A percentile compares a stretch with the other conserved stretches of the same genome.
Evolutionary conservation across 2,329 filamentous ascomycete genomes (phyloP).

Genomic region (Calonectria pseudoreteaudii): DNA sequence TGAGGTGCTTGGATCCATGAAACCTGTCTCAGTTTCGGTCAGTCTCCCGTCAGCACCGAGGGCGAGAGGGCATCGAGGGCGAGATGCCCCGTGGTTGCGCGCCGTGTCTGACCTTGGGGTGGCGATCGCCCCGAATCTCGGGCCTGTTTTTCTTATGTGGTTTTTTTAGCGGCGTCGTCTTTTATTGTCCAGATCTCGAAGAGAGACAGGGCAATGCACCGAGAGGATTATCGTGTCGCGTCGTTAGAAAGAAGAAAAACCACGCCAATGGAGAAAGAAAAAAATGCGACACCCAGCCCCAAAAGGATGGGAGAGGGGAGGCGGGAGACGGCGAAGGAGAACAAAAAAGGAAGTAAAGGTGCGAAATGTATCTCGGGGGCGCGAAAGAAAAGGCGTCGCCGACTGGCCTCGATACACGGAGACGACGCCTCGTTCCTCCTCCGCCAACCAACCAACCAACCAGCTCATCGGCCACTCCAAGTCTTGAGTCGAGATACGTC

Average conservation of each 20-base stretch:
- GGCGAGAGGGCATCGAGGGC: neutral
- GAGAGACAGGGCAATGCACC: neutral
- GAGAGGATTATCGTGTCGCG: neutral
- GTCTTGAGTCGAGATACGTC: conserved; percentile 25
- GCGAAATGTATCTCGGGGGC: neutral
- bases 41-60: conserved; percentile 16
- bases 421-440: conserved; percentile 1
- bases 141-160: conserved; percentile 27
- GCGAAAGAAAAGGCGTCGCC: conserved; percentile 19
- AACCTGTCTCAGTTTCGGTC: conserved; percentile 37
- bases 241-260: neutral
- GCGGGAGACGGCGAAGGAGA: conserved; percentile 1
- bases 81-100: neutral
- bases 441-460: conserved; percentile 3
- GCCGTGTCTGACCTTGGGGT: conserved; percentile 29
- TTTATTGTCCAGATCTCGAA: neutral
- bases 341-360: neutral
- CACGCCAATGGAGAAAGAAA: neutral
- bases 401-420: conserved; percentile 6
- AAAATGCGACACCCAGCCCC: conserved; percentile 8
- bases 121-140: conserved; percentile 26
- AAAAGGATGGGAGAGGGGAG: conserved; percentile 14
- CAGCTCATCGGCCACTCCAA: conserved; percentile 8
- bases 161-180: conserved; percentile 7
- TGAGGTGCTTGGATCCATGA: conserved; percentile 40